A percentile compares a stretch with the other conserved stretches of the same genome.
phyloP scores from a whole-genome alignment of 495 filamentous ascomycete genomes.

The Penicillium paxilli region DNA sequence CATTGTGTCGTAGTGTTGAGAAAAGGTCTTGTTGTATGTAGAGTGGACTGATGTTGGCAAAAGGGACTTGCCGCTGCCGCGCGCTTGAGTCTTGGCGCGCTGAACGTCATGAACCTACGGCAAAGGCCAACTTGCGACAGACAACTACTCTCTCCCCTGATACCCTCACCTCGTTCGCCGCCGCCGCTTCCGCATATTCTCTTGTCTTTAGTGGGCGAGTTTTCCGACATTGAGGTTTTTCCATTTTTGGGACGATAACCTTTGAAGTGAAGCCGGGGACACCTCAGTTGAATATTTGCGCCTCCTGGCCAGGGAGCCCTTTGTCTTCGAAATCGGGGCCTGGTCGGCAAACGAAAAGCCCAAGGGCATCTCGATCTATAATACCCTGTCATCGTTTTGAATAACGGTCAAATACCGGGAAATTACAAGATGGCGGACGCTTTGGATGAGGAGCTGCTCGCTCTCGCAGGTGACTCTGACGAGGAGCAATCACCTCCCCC shows the following conservation, averaged over 20 bases:
- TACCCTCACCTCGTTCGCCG: not conserved
- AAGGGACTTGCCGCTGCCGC: conserved; percentile 20
- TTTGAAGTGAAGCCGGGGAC: not conserved
- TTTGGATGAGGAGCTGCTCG: conserved; percentile 85
- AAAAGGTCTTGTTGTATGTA: not conserved
- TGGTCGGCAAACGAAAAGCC: not conserved
- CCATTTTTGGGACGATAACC: not conserved
- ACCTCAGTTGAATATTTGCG: conserved; percentile 10
- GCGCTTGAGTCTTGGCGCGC: conserved; percentile 27
- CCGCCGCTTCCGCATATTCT: conserved; percentile 10
- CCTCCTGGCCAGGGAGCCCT: conserved; percentile 14
- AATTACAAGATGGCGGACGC: conserved; percentile 57
- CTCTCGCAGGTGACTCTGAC: conserved; percentile 72
- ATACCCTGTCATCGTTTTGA: not conserved
- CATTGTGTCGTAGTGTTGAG: conserved; percentile 9
- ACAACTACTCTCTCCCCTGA: conserved; percentile 1
- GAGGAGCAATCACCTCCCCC: conserved; percentile 50
- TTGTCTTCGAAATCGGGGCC: not conserved
- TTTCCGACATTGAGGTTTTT: not conserved
- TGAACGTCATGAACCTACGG: conserved; percentile 27
- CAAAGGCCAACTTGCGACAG: conserved; percentile 27
- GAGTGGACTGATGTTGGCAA: conserved; percentile 5
- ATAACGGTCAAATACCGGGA: not conserved
- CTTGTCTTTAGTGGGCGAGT: not conserved
- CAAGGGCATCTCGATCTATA: not conserved